These are phyloP conservation scores for Phoenix roebelenii DNA, from an alignment of 176 grass and related monocot genomes.

Conservation along the genomic window DNA sequence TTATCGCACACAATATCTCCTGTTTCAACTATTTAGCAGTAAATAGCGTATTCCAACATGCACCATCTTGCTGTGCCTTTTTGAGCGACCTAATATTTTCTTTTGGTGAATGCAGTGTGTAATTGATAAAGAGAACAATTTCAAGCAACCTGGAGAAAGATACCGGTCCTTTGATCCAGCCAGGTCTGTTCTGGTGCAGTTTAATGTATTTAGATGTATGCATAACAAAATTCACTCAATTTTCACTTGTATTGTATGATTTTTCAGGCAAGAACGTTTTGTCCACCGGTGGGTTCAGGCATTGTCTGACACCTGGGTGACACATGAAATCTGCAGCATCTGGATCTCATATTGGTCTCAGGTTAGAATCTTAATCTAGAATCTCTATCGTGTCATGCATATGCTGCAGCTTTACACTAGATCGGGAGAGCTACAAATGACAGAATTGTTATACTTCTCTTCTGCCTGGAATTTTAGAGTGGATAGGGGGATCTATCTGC, in stretches of 20 bases:
- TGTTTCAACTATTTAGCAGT: too few relatives aligned
- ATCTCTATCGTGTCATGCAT: background rate
- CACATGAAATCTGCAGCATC: constrained; percentile 4
- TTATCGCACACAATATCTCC: too few relatives aligned
- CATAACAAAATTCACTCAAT: too few relatives aligned
- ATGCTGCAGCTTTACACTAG: background rate
- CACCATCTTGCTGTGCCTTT: background rate
- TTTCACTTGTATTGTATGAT: too few relatives aligned
- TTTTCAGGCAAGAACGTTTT: constrained; percentile 13
- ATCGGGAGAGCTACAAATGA: too few relatives aligned
- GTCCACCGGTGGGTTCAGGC: constrained; percentile 11
- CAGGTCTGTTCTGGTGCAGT: background rate
- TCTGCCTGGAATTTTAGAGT: too few relatives aligned
- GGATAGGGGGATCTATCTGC: too few relatives aligned
- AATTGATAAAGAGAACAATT: constrained; percentile 15
- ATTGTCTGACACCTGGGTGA: constrained; percentile 6
- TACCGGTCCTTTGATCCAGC: constrained; percentile 10
- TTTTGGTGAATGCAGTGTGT: background rate
- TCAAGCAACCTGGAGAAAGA: constrained; percentile 23
- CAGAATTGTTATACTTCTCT: too few relatives aligned
- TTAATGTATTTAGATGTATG: background rate
- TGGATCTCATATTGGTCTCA: constrained; percentile 24
- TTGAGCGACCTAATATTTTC: background rate
- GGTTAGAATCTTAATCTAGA: background rate
- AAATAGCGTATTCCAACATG: too few relatives aligned